These are phyloP conservation scores for Allium fistulosum DNA, from an alignment of 106 monocot species.

Conservation along the genomic window DNA sequence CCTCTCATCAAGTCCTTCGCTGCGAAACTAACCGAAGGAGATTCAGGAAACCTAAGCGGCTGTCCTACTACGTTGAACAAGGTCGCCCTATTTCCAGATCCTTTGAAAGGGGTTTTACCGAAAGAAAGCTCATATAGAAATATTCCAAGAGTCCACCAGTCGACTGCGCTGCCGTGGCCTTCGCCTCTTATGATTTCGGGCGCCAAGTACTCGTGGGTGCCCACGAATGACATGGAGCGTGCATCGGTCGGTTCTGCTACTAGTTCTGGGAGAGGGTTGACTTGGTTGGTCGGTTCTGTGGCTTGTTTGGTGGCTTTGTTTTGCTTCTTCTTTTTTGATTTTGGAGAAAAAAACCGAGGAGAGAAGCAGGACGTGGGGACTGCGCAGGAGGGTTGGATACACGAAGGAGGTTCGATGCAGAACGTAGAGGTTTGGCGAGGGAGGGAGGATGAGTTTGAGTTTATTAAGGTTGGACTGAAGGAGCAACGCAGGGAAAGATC, in stretches of 20 bases:
- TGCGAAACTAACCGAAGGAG: conserved; percentile 5
- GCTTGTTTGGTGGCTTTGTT: background rate
- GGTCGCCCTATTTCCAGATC: conserved; percentile 9
- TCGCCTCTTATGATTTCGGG: conserved; percentile 10
- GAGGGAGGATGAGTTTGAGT: conserved; percentile 6
- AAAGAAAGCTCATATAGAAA: conserved; percentile 12
- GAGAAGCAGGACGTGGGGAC: conserved; percentile 15
- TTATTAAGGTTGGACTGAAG: conserved; percentile 9
- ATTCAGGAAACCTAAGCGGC: conserved; percentile 11
- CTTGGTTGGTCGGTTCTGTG: conserved; percentile 7
- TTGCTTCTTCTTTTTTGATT: conserved; percentile 6
- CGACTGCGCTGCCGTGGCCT: conserved; percentile 15
- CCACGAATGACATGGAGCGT: conserved; percentile 12
- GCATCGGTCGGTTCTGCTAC: conserved; percentile 13
- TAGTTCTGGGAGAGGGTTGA: conserved; percentile 10
- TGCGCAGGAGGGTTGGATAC: conserved; percentile 17
- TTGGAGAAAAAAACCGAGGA: conserved; percentile 8
- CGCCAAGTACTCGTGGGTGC: conserved; percentile 13
- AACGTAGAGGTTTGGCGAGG: background rate
- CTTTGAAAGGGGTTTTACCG: conserved; percentile 13
- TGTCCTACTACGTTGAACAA: conserved; percentile 12
- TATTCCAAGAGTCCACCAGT: conserved; percentile 16
- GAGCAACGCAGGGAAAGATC: conserved; percentile 68
- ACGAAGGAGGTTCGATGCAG: conserved; percentile 6
- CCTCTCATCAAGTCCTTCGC: conserved; percentile 12